These are phyloP conservation scores for Starmerella vaccinii DNA, from an alignment of 805 yeast species.

Conservation along the genomic window DNA sequence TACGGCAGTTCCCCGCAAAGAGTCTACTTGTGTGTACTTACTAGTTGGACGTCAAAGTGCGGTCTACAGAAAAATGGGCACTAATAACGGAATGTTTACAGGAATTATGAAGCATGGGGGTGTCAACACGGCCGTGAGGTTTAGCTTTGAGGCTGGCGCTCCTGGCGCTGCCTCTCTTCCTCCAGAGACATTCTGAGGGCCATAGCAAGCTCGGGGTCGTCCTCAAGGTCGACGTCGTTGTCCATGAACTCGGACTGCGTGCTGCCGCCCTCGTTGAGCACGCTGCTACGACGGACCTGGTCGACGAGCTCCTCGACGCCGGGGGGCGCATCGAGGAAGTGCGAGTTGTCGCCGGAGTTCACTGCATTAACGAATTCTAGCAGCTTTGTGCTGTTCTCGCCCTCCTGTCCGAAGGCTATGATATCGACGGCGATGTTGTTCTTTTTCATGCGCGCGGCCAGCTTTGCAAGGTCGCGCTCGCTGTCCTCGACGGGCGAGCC, in stretches of 20 bases:
- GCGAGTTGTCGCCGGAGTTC: conserved; percentile 52
- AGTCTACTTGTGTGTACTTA: too few species aligned
- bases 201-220: conserved; percentile 95
- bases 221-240: conserved; percentile 56
- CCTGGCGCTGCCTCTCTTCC: conserved; percentile 70
- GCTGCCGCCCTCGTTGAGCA: conserved; percentile 39
- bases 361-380: conserved; percentile 68
- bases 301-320: conserved; percentile 80
- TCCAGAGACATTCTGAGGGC: conserved; percentile 90
- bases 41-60: too few species aligned
- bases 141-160: conserved; percentile 8
- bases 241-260: conserved; percentile 40
- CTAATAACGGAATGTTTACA: too few species aligned
- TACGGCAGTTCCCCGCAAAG: too few species aligned
- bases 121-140: too few species aligned
- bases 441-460: conserved; percentile 89
- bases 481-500: conserved; percentile 72
- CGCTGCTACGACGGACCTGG: conserved; percentile 63
- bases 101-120: too few species aligned
- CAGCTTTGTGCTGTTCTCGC: conserved; percentile 61
- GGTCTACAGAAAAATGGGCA: too few species aligned
- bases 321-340: conserved; percentile 76
- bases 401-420: conserved; percentile 85
- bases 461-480: conserved; percentile 61
- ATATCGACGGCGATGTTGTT: conserved; percentile 84